Conservation (phyloP, 805 yeast species). For the Sugiyamaella americana region DNA sequence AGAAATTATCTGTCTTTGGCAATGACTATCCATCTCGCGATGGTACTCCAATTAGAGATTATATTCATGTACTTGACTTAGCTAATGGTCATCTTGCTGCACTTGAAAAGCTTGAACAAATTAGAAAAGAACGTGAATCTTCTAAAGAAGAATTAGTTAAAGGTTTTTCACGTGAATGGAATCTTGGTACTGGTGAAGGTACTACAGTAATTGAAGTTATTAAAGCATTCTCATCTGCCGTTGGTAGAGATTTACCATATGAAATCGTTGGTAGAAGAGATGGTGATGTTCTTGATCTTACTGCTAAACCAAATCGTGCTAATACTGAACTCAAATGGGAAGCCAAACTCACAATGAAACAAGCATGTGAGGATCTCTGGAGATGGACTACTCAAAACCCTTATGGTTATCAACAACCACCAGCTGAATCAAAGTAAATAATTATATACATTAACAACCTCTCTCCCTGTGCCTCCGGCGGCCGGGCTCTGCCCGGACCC, state of each 20-base stretch:
- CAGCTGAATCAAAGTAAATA: constrained; percentile 18
- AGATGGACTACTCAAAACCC: constrained; percentile 69
- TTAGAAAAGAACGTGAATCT: constrained; percentile 17
- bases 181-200: constrained; percentile 78
- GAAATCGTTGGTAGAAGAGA: constrained; percentile 61
- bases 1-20: constrained; percentile 63
- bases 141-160: constrained; percentile 21
- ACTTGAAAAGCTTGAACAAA: constrained; percentile 44
- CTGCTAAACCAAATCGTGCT: constrained; percentile 67
- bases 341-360: constrained; percentile 48
- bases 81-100: constrained; percentile 76
- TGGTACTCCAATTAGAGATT: constrained; percentile 79
- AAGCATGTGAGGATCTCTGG: constrained; percentile 72
- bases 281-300: constrained; percentile 72
- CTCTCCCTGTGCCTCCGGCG: constrained; percentile 1
- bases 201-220: constrained; percentile 69
- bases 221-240: constrained; percentile 57
- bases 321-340: constrained; percentile 59
- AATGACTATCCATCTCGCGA: constrained; percentile 64
- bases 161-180: constrained; percentile 71
- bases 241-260: constrained; percentile 57
- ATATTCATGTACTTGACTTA: constrained; percentile 73
- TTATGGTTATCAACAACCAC: constrained; percentile 43
- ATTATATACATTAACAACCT: background rate
- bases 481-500: background rate